Percentiles rank a stretch among this genome's conserved stretches.
phyloP scores from a whole-genome alignment of 1,284 basidiomycete genomes.

The Ustilago nuda region DNA sequence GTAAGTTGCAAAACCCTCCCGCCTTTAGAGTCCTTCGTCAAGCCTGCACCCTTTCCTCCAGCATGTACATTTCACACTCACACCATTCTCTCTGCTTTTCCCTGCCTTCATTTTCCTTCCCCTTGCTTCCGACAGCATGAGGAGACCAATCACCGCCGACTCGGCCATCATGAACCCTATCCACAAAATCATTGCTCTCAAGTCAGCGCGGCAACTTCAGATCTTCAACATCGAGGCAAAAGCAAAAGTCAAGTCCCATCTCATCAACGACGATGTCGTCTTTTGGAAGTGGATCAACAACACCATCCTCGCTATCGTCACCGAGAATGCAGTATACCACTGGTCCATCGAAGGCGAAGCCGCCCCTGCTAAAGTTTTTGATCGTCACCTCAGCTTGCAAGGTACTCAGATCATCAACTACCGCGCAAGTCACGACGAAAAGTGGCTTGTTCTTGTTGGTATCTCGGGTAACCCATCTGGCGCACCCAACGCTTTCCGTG shows the following conservation, averaged over 20 bases:
- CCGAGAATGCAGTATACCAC: constrained; percentile 92
- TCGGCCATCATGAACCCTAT: constrained; percentile 98
- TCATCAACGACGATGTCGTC: constrained; percentile 89
- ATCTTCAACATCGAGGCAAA: constrained; percentile 97
- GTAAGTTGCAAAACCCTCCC: constrained; percentile 27
- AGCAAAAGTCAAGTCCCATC: constrained; percentile 96
- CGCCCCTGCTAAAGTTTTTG: constrained; percentile 89
- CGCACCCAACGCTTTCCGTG: constrained; percentile 75
- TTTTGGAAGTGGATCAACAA: constrained; percentile 99
- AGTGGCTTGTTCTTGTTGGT: constrained; percentile 96
- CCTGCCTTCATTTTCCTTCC: background rate
- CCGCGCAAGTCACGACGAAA: constrained; percentile 88
- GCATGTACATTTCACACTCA: constrained; percentile 1
- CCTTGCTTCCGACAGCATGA: constrained; percentile 72
- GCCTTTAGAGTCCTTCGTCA: no score
- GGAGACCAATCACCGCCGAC: constrained; percentile 96
- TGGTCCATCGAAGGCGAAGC: constrained; percentile 84
- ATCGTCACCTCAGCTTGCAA: constrained; percentile 92
- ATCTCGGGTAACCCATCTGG: constrained; percentile 87
- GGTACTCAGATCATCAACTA: constrained; percentile 99
- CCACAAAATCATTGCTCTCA: constrained; percentile 96
- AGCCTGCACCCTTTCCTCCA: no score
- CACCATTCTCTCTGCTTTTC: background rate
- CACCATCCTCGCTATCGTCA: constrained; percentile 92
- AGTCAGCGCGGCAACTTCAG: constrained; percentile 84